phyloP scores from a whole-genome alignment of 495 filamentous ascomycete species.

The Neurospora pannonica region DNA sequence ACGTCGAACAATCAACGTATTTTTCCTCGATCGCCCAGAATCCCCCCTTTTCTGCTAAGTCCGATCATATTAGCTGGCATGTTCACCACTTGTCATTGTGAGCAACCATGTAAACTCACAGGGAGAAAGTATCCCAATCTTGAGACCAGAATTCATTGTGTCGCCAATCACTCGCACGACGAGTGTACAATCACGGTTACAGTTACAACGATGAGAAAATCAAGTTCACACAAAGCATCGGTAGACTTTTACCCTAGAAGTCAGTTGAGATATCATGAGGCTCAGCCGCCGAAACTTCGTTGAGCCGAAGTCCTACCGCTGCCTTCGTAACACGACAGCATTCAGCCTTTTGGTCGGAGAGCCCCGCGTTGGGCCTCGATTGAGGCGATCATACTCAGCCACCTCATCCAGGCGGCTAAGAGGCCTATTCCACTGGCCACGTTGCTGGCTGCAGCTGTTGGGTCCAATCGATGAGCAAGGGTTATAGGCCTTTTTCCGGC shows the following conservation, averaged over 20 bases:
- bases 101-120: background rate
- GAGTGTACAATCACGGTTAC: background rate
- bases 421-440: background rate
- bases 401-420: background rate
- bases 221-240: background rate
- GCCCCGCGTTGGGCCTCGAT: background rate
- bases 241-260: background rate
- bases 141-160: background rate
- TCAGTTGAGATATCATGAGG: background rate
- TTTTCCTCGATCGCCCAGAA: background rate
- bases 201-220: background rate
- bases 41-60: background rate
- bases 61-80: background rate
- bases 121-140: background rate
- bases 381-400: background rate
- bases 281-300: background rate
- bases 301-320: background rate
- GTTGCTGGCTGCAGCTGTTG: background rate
- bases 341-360: background rate
- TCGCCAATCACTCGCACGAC: background rate
- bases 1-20: background rate
- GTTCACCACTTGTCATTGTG: background rate
- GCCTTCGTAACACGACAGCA: background rate
- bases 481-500: background rate
- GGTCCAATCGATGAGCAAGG: background rate